These are phyloP conservation scores for Coemansia furcata DNA, from an alignment of 192 early-diverging fungal species.

Conservation along the genomic window DNA sequence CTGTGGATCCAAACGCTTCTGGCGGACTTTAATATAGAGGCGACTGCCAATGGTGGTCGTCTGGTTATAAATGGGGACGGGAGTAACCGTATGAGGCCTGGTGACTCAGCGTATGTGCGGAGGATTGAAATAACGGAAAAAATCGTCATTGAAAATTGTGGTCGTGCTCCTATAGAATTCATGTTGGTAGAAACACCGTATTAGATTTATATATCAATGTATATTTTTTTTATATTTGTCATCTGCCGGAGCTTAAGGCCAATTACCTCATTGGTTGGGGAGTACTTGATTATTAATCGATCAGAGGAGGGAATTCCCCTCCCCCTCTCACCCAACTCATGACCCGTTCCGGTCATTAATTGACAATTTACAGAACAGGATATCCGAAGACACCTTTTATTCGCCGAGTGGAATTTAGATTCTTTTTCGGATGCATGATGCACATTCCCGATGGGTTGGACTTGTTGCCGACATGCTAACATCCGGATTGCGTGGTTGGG, in stretches of 20 bases:
- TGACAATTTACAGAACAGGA: too few relatives aligned
- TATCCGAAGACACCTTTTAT: too few relatives aligned
- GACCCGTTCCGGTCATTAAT: too few relatives aligned
- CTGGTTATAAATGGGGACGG: constrained; percentile 41
- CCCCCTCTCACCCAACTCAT: too few relatives aligned
- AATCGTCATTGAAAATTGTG: constrained; percentile 36
- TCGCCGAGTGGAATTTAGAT: too few relatives aligned
- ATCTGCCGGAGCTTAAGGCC: too few relatives aligned
- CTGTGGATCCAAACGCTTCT: constrained; percentile 46
- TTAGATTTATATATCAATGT: constrained; percentile 6
- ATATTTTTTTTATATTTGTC: background rate
- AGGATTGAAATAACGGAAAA: constrained; percentile 22
- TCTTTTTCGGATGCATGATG: background rate
- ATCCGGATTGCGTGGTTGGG: background rate
- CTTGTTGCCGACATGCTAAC: background rate
- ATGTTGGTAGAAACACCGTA: constrained; percentile 43
- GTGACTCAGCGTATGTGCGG: constrained; percentile 45
- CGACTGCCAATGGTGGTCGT: constrained; percentile 25
- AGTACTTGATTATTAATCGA: too few relatives aligned
- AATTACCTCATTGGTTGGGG: background rate
- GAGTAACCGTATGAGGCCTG: constrained; percentile 31
- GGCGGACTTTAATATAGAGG: constrained; percentile 22
- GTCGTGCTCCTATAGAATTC: constrained; percentile 41
- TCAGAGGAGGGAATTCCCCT: too few relatives aligned
- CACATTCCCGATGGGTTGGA: background rate